Percentiles rank a stretch among this genome's conserved stretches.
Conservation (phyloP, 1,284 basidiomycete genomes). For the Puccinia triticina region DNA sequence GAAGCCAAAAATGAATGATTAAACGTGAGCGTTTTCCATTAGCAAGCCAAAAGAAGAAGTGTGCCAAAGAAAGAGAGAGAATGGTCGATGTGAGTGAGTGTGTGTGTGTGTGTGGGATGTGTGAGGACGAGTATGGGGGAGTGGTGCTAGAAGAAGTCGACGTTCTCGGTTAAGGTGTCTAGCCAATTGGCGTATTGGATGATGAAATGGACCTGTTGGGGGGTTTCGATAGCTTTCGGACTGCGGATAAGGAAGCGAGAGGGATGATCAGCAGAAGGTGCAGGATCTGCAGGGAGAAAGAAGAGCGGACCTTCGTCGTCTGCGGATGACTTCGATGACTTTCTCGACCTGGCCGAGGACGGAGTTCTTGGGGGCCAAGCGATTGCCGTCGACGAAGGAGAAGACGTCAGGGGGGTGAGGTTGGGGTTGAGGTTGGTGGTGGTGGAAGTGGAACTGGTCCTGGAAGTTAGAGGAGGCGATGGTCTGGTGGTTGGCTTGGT, state of each 20-base stretch:
- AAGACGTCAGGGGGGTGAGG: constrained; percentile 51
- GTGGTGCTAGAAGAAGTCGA: neutral
- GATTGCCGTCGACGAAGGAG: constrained; percentile 33
- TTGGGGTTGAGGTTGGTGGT: constrained; percentile 1
- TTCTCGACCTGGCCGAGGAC: constrained; percentile 66
- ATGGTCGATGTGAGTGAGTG: too few relatives aligned
- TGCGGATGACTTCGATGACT: constrained; percentile 73
- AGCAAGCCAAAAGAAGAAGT: constrained; percentile 6
- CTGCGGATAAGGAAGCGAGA: constrained; percentile 33
- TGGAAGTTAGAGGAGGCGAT: constrained; percentile 57
- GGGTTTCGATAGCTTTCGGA: constrained; percentile 75
- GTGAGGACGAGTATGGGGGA: too few relatives aligned
- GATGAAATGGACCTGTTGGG: constrained; percentile 85
- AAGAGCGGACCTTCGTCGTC: constrained; percentile 67
- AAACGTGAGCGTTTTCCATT: neutral
- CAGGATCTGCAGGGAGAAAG: neutral
- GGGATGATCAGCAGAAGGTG: neutral
- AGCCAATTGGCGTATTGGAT: constrained; percentile 66
- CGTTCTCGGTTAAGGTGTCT: constrained; percentile 26
- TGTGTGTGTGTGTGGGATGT: too few relatives aligned
- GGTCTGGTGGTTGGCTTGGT: constrained; percentile 10
- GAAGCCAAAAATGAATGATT: too few relatives aligned
- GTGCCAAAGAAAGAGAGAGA: neutral
- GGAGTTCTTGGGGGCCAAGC: constrained; percentile 52
- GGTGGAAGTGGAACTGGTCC: constrained; percentile 27